Base-by-base conservation (phyloP, 2,329 filamentous ascomycete species). In the Hymenotorrendiella dingleyae region DNA sequence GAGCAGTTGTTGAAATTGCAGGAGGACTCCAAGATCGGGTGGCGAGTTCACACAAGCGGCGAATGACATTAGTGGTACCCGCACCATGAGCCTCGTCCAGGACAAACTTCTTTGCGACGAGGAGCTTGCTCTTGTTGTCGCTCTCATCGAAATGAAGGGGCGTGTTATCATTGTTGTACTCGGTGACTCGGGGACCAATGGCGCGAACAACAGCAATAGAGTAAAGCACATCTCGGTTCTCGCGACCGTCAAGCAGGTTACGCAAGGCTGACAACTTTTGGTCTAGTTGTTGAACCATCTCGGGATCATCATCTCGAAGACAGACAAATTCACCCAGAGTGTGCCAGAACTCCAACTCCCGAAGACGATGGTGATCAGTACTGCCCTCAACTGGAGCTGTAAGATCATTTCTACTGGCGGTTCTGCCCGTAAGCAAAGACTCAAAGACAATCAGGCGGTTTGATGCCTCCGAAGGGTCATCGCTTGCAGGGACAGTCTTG, bases 221-320 rank as follows among this genome's bases (percentile, higher is more conserved):
- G 65, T 95, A 95, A 43, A 96, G 77, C 14, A 95, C 83, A 61
- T 96, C 89, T 40, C 90, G 80, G 57, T 91, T 93, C 66, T 96
- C 90, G 19, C 83, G 77, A 36, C 84, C 84, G 53, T 88, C 84
- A 10, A 95, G 72, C 17, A 91, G 71, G 43, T 74, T 74, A 23
- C 87, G 80, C 62, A 88, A 77, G 39, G 73, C 73, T 4, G 64
- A 64, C 22, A 95, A 68, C 1, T 78, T 75, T 20, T 80, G 74
- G 40, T 89, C 82, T 26, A 87, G 76, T 41, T 74, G 70, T 54
- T 73, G 78, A 45, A 66, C 67, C 5, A 74, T 67, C 23, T 66
- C 67, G 36, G 74, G 68, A 27, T 80, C 73, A 46, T 85, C 78
- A 49, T 80, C 75, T 22, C 74, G 76, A 16, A 80, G 67, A 28